Conservation (phyloP, 140 eudicot species). For the Oenanthe javanica region DNA sequence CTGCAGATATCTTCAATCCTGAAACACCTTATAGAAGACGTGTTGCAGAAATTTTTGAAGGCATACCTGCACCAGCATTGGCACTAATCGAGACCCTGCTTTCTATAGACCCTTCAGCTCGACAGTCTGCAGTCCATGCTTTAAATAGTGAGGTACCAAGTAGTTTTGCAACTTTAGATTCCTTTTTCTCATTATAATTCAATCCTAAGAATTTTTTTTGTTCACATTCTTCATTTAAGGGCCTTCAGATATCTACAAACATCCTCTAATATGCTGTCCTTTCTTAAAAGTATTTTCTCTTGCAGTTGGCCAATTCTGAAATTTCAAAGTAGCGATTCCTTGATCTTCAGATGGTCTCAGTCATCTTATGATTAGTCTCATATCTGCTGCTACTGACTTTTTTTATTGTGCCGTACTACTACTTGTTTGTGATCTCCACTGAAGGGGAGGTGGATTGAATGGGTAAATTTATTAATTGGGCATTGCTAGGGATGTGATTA, state of each 20-base stretch:
- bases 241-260: neutral
- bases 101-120: constrained; percentile 52
- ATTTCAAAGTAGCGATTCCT: neutral
- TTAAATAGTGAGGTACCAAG: constrained; percentile 11
- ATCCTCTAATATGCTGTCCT: neutral
- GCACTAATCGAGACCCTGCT: constrained; percentile 40
- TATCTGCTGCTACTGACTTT: neutral
- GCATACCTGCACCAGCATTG: constrained; percentile 45
- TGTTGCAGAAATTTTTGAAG: constrained; percentile 23
- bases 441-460: neutral
- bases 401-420: neutral
- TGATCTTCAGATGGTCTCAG: neutral
- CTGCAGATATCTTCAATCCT: neutral
- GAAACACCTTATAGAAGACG: neutral
- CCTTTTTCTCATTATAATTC: neutral
- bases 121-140: constrained; percentile 48
- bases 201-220: neutral
- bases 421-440: neutral
- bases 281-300: neutral
- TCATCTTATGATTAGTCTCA: neutral
- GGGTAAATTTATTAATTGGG: neutral
- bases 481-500: neutral
- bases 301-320: neutral
- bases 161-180: neutral
- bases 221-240: neutral